Base-by-base conservation (phyloP, 192 early-diverging fungal species). In the Pilobolus umbonatus region DNA sequence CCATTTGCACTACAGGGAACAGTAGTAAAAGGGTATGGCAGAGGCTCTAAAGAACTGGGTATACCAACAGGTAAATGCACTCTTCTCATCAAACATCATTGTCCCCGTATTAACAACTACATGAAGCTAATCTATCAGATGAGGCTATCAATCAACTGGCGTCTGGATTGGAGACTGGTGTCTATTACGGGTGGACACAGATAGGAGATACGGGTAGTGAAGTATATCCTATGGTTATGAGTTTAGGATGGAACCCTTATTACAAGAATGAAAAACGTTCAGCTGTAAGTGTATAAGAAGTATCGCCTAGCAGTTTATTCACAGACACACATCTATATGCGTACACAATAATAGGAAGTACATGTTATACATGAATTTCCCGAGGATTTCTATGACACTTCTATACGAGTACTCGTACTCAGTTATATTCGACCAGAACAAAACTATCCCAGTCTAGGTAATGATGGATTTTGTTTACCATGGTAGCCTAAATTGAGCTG, bases 231-330 rank as follows among this genome's bases (percentile, higher is more conserved):
- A 98, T 99, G 96, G 96, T 98, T 15, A 96, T 98, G 94, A 92
- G 89, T 55, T 83, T 94, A 42, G 97, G 97, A 15, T 99, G 97
- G 97, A 99, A 99, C 74, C 97, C 97, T 12, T 98, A 87, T 67
- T 90, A 93, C 69, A 91, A 98, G 61, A 99, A 99, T 72, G 90
- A 97, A 69, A 92, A 94, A 74, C 82, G 88, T 43, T 93, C 92
- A 12, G 95, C 93, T 56, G 86, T 88, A 67, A 61, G 81, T 73
- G 1, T 7, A 44, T 17, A 31, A 21, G 4, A 52, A 26, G 5
- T 8, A 14, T n/a, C n/a, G n/a, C n/a, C n/a, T n/a, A n/a, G n/a
- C n/a, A n/a, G n/a, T n/a, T n/a, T n/a, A n/a, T n/a, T n/a, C n/a
- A n/a, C n/a, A n/a, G n/a, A n/a, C n/a, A n/a, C n/a, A n/a, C n/a